Conservation (phyloP, 257 asterid genomes). For the Penstemon eatonii region DNA sequence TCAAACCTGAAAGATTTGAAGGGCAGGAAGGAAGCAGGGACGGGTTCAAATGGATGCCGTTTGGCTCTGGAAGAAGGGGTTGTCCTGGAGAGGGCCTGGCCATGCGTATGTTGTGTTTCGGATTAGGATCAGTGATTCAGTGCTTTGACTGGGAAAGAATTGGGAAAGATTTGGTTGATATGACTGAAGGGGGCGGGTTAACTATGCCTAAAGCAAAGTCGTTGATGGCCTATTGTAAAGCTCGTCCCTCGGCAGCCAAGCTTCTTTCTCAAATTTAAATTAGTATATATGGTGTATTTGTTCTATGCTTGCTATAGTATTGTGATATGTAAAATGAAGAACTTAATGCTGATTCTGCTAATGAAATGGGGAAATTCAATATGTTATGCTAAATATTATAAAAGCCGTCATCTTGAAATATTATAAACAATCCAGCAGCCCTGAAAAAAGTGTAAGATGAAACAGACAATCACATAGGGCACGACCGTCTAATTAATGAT, state of each 20-base stretch:
- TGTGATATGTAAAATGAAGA: too few species aligned
- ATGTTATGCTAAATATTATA: too few species aligned
- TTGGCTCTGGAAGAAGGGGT: constrained; percentile 37
- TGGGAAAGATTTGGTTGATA: constrained; percentile 15
- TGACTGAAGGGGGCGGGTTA: constrained; percentile 24
- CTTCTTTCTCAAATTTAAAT: too few species aligned
- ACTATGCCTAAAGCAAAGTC: constrained; percentile 24
- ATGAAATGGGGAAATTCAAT: too few species aligned
- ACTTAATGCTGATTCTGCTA: too few species aligned
- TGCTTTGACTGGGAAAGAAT: constrained; percentile 28
- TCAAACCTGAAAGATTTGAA: constrained; percentile 34
- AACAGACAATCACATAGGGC: too few species aligned
- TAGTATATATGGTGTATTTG: too few species aligned
- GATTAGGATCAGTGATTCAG: constrained; percentile 25
- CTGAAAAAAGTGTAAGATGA: too few species aligned
- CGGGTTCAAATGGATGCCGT: constrained; percentile 29
- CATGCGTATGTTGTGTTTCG: constrained; percentile 11
- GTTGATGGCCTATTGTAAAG: constrained; percentile 21
- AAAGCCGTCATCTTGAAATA: too few species aligned
- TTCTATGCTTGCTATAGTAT: too few species aligned
- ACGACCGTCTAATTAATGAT: too few species aligned
- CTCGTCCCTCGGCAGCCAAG: neutral
- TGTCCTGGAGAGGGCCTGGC: constrained; percentile 35
- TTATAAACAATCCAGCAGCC: too few species aligned
- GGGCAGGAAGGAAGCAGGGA: constrained; percentile 24